Percentiles rank a stretch among this genome's conserved stretches.
Conservation (phyloP, 352 stramenopile species). For the Globisporangium alternatum region DNA sequence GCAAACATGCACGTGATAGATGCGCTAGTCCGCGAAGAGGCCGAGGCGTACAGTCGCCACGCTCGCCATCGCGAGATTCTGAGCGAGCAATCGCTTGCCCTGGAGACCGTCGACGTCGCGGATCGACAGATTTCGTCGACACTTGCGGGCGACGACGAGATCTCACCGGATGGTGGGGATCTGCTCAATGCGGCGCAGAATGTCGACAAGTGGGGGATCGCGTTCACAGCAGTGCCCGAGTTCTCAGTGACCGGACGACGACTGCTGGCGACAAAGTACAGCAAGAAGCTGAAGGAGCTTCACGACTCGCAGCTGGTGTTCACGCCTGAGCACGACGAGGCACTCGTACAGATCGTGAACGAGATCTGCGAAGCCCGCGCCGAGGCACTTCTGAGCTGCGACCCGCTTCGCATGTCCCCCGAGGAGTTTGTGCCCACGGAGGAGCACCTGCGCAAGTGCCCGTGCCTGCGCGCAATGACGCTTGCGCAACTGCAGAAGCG, state of each 20-base stretch:
- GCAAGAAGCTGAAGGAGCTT: conserved; percentile 49
- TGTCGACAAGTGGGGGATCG: conserved; percentile 82
- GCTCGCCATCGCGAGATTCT: conserved; percentile 46
- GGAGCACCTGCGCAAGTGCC: conserved; percentile 57
- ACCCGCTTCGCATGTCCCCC: conserved; percentile 78
- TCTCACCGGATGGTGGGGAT: conserved; percentile 9
- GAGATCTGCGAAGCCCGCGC: conserved; percentile 78
- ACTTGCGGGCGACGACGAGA: conserved; percentile 15
- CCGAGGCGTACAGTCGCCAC: conserved; percentile 46
- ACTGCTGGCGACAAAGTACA: conserved; percentile 73
- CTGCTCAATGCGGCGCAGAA: conserved; percentile 16
- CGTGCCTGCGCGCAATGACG: conserved; percentile 41
- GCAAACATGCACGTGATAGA: conserved; percentile 86
- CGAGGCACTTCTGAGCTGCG: conserved; percentile 71
- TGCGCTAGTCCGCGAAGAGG: conserved; percentile 69
- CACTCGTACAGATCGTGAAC: conserved; percentile 81
- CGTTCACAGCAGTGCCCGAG: conserved; percentile 82
- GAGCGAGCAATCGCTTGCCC: conserved; percentile 18
- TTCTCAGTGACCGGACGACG: conserved; percentile 77
- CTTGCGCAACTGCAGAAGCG: conserved; percentile 64
- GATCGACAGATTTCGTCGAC: neutral
- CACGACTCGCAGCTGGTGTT: conserved; percentile 74
- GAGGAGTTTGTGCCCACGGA: conserved; percentile 76
- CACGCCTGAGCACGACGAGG: conserved; percentile 57
- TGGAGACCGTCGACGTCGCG: neutral